These are phyloP conservation scores for Scheffersomyces ergatensis DNA, from an alignment of 805 yeast genomes.

Conservation along the genomic window DNA sequence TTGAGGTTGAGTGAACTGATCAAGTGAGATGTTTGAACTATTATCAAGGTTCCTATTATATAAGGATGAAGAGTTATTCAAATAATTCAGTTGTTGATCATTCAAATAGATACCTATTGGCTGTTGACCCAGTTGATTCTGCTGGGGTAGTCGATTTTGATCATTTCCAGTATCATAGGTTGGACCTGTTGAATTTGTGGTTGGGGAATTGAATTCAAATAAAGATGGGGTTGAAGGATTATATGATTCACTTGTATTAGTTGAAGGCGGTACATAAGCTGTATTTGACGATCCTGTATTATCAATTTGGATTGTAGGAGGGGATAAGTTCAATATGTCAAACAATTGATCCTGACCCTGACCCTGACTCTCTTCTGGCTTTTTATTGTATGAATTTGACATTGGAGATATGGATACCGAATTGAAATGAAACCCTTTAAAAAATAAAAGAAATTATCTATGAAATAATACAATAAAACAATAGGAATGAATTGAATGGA, in stretches of 20 bases:
- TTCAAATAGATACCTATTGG: background rate
- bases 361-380: too few species aligned
- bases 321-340: slow-evolving; percentile 29
- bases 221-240: slow-evolving; percentile 3
- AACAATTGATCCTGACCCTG: slow-evolving; percentile 22
- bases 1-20: background rate
- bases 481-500: too few species aligned
- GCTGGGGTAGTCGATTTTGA: slow-evolving; percentile 10
- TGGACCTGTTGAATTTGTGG: slow-evolving; percentile 12
- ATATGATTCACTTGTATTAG: background rate
- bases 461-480: too few species aligned
- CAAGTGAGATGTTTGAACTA: background rate
- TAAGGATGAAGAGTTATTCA: slow-evolving; percentile 1
- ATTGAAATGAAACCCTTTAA: too few species aligned
- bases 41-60: background rate
- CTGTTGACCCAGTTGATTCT: slow-evolving; percentile 3
- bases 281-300: slow-evolving; percentile 2
- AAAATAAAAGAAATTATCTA: too few species aligned
- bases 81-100: background rate
- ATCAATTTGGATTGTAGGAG: slow-evolving; percentile 12
- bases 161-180: slow-evolving; percentile 1
- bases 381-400: too few species aligned
- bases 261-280: background rate
- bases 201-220: slow-evolving; percentile 7
- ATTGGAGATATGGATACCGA: too few species aligned